These are phyloP conservation scores for Blastocystis sp. DNA, from an alignment of 352 stramenopile genomes.

Conservation along the genomic window DNA sequence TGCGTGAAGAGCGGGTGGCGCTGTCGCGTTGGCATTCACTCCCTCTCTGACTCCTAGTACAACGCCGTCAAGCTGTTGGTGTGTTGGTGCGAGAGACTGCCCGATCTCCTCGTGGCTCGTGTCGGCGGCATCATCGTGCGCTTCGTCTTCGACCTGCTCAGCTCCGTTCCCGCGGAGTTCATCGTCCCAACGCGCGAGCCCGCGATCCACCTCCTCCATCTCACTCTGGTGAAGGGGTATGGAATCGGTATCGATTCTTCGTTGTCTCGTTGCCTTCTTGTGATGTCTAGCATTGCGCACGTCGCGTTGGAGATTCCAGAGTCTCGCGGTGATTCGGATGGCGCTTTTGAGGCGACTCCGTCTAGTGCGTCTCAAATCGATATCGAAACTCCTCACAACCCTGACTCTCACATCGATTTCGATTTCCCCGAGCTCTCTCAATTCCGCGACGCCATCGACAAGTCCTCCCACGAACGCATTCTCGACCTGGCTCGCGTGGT, in stretches of 20 bases:
- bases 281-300: not conserved
- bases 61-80: constrained; percentile 28
- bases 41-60: not conserved
- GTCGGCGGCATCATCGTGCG: not conserved
- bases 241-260: not conserved
- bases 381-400: too few relatives aligned
- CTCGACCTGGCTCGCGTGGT: not conserved
- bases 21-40: not conserved
- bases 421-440: not conserved
- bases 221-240: constrained; percentile 23
- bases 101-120: constrained; percentile 7
- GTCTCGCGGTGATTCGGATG: too few relatives aligned
- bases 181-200: not conserved
- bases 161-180: constrained; percentile 16
- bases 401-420: too few relatives aligned
- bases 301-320: not conserved
- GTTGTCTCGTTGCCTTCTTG: not conserved
- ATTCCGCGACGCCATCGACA: not conserved
- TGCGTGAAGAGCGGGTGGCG: not conserved
- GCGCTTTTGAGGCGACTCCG: too few relatives aligned
- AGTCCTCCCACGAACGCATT: not conserved
- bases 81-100: constrained; percentile 18
- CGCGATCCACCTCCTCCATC: not conserved
- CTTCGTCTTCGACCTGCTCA: constrained; percentile 30
- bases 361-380: too few relatives aligned